Evolutionary conservation across 2,329 filamentous ascomycete species (phyloP), one percentile per base, ranked within the genome.

Genomic region (Alternaria sp.): DNA sequence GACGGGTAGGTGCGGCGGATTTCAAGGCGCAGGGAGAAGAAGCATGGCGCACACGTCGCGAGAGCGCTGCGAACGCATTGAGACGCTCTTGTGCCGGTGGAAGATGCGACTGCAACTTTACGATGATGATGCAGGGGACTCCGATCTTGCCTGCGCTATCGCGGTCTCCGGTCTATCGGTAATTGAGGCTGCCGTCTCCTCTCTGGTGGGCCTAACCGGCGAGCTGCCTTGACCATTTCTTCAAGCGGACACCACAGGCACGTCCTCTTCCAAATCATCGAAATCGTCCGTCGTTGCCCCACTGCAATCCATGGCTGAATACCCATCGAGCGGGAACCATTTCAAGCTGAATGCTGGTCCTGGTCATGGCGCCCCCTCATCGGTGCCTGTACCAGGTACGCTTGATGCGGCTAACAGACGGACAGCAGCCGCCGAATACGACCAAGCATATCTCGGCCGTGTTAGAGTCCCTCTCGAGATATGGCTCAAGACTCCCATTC

Each of bases 11-110:
- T 61, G 56, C 61, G 55, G 59, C 45, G 53, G 55, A 44, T n/a
- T 55, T 66, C 60, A 66, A 20, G 46, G 44, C 57, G 56, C 49
- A 55, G 57, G 56, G 33, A 46, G 57, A 55, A 63, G 60, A 60
- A 60, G 60, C 63, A 66, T 66, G 60, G 63, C 41, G 57, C 47
- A 43, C 57, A 55, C 11, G 45, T 50, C 44, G 26, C 51, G 56
- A 55, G 50, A 47, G 28, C 61, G 49, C 50, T 44, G 57, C 50
- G 37, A 37, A 20, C 21, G 45, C 61, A 46, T 60, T 43, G 33
- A 60, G 51, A 51, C 50, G 47, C 49, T 47, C 25, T 49, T 54
- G 33, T 55, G 60, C 55, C 61, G 58, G 56, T 41, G 51, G 50
- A 33, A 46, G 45, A 51, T 60, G 61, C 50, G 50, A 63, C 49